Evolutionary conservation across 306 rosid species (phyloP), one percentile per base, ranked within the genome.

Genomic region (Prinsepia uniflora): DNA sequence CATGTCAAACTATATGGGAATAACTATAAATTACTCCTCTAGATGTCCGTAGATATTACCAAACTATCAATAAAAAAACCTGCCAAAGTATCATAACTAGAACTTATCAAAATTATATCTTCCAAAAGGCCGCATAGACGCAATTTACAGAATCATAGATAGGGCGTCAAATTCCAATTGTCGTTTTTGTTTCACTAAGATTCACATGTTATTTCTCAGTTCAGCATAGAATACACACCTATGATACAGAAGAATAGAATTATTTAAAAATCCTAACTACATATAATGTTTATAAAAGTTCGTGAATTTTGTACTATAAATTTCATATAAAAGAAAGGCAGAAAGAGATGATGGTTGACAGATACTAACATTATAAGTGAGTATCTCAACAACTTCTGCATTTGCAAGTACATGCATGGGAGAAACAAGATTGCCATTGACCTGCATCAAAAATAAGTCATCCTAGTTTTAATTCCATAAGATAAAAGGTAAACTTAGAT

Each of bases 301-400:
- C 36, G 72, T 50, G 36, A 6, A 53, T 53, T 12, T 68, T 41
- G 12, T 18, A 8, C 8, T 2, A 43, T 14, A 50, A 20, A 30
- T 30, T 30, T 30, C 36, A 30, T 30, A 19, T 50, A 57, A 71
- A 67, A 24, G 45, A 55, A 69, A 68, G 34, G 53, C 39, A 17
- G 65, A 61, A 55, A 61, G 24, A 45, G 14, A n/a, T 50, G 39
- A 68, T 70, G 64, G 70, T 68, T 52, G 71, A 76, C 20, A 49
- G 71, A 60, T 72, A 87, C 99, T 87, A 8, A 95, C 99, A 81
- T 89, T 87, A 71, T 95, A 95, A 74, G 99, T 86, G 81, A 95
- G 82, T 83, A 95, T 95, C 96, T 95, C 99, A 73, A 95, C 97
- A 60, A 95, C 97, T 87, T 95, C 99, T 20, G 99, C 99, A 81